phyloP scores from a whole-genome alignment of 306 rosid species.

The Cyamopsis tetragonoloba region DNA sequence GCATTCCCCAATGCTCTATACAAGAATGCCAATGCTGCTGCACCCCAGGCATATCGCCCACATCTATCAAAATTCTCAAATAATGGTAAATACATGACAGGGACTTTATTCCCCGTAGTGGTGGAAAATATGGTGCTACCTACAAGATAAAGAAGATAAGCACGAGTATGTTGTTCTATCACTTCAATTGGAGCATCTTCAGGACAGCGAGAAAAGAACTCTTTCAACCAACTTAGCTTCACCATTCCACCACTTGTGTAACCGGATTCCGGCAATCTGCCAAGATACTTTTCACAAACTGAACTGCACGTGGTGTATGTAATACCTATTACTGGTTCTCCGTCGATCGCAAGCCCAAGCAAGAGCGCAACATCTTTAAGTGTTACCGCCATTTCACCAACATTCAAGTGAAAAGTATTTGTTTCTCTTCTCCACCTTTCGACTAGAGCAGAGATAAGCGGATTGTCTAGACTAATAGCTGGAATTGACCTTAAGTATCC shows the following conservation, averaged over 20 bases:
- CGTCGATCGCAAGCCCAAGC: slow-evolving; percentile 93
- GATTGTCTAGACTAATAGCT: slow-evolving; percentile 94
- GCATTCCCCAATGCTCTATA: slow-evolving; percentile 98
- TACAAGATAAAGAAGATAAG: slow-evolving; percentile 95
- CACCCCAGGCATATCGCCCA: slow-evolving; percentile 95
- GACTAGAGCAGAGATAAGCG: slow-evolving; percentile 93
- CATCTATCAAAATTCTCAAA: slow-evolving; percentile 77
- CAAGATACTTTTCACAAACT: slow-evolving; percentile 85
- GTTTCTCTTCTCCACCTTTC: slow-evolving; percentile 99
- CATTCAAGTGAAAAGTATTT: slow-evolving; percentile 95
- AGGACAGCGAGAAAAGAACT: slow-evolving; percentile 84
- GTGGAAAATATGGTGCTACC: slow-evolving; percentile 99
- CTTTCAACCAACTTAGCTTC: slow-evolving; percentile 98
- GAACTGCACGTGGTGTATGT: slow-evolving; percentile 80
- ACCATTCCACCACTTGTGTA: slow-evolving; percentile 99
- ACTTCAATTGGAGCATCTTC: slow-evolving; percentile 69
- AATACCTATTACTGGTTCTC: slow-evolving; percentile 91
- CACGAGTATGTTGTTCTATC: slow-evolving; percentile 87
- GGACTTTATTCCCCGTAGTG: slow-evolving; percentile 98
- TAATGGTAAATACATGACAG: slow-evolving; percentile 98
- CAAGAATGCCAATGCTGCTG: slow-evolving; percentile 83
- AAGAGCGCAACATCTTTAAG: slow-evolving; percentile 85
- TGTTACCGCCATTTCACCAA: slow-evolving; percentile 93
- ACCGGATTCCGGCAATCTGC: slow-evolving; percentile 74
- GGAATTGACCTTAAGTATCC: slow-evolving; percentile 87